Evolutionary conservation across 441 rosid genomes (phyloP).

Genomic region (Melastoma candidum): DNA sequence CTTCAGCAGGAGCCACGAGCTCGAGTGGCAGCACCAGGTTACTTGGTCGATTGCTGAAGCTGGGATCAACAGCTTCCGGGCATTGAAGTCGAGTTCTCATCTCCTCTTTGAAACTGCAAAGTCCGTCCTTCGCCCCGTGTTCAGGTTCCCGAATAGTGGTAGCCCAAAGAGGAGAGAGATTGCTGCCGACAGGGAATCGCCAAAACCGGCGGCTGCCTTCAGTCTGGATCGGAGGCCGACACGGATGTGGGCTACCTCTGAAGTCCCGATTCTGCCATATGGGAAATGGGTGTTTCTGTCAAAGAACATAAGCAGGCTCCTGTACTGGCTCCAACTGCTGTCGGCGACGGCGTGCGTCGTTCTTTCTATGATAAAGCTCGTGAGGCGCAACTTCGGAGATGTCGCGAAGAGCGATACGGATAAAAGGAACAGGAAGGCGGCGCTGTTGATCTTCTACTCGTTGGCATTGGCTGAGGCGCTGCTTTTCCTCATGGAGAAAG

Average conservation of each 20-base stretch:
- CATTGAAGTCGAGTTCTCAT: conserved; percentile 37
- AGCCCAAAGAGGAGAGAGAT: conserved; percentile 18
- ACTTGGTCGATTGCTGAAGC: conserved; percentile 82
- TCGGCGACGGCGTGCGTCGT: conserved; percentile 70
- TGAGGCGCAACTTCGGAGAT: conserved; percentile 64
- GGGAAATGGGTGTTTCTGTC: conserved; percentile 63
- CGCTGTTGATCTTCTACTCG: conserved; percentile 71
- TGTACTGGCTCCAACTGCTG: conserved; percentile 84
- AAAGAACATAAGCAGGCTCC: conserved; percentile 56
- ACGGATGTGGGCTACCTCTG: conserved; percentile 53
- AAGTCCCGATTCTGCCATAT: conserved; percentile 15
- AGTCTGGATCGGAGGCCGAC: conserved; percentile 14
- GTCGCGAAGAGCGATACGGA: conserved; percentile 58
- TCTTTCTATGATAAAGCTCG: conserved; percentile 55
- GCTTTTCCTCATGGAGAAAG: conserved; percentile 69
- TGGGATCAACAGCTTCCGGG: conserved; percentile 67
- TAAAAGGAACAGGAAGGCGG: conserved; percentile 57
- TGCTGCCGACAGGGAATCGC: too few relatives aligned
- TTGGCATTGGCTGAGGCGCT: conserved; percentile 79
- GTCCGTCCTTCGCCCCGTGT: conserved; percentile 21
- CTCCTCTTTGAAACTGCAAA: conserved; percentile 22
- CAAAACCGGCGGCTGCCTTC: too few relatives aligned
- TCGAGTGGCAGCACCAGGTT: conserved; percentile 91
- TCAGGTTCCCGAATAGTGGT: conserved; percentile 13
- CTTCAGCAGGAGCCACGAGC: conserved; percentile 89